Evolutionary conservation across 495 filamentous ascomycete genomes (phyloP), one percentile per base, ranked within the genome.

Genomic region (Podospora didyma): DNA sequence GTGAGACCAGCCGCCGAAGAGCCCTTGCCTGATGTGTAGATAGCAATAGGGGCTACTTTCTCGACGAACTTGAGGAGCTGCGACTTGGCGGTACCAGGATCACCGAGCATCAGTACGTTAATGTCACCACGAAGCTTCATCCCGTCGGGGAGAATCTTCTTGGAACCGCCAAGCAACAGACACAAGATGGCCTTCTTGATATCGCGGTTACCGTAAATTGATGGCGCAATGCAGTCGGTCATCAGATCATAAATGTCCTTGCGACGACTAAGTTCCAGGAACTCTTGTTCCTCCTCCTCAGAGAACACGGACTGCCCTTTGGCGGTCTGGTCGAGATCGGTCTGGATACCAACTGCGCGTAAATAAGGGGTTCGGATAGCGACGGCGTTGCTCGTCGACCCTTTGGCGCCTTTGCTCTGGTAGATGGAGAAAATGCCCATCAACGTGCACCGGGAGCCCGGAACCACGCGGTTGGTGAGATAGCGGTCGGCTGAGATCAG

Each of bases 101-200:
- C 95, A 79, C 95, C 95, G 19, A 97, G 87, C 46, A 99, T 80
- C 53, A 99, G 83, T 4, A 99, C 94, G 75, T 99, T 99, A 69
- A 99, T 97, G 69, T 99, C 95, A 59, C 95, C 95, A 79, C 95
- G 85, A 16, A 99, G 84, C 66, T 89, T 96, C 94, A 99, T 99
- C 46, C 95, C 95, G 64, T 99, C 95, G 0, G 95, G 95, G 2
- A 99, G 80, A 44, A 99, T 96, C 73, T 99, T 99, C 76, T 99
- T 99, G 20, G 90, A 96, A 14, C 95, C 95, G 58, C 95, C 95
- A 63, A 99, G 82, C 1, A 99, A 80, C 2, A 99, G 79, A 70
- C 95, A 97, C 0, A 96, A 84, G 65, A 99, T 97, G n/a, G 95
- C 85, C 72, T 97, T 99, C 70, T 99, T 99, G 68, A 99, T 99